phyloP scores from a whole-genome alignment of 1,139 yeast species.

The Sugiyamaella sp. region DNA sequence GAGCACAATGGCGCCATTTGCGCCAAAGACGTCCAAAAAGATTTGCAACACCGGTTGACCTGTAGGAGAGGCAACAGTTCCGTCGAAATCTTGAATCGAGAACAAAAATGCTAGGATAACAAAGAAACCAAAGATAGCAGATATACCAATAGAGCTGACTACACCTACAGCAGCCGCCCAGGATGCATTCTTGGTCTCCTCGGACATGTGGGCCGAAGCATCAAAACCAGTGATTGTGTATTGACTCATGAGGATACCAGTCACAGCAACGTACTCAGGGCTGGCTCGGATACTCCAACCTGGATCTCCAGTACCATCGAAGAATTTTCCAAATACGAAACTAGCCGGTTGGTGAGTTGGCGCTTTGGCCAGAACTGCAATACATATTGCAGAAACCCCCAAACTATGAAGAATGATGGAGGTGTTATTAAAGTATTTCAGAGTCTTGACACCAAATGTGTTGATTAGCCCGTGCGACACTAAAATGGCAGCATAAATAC shows the following conservation, averaged over 20 bases:
- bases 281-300: conserved; percentile 31
- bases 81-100: conserved; percentile 72
- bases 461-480: conserved; percentile 47
- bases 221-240: conserved; percentile 84
- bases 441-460: conserved; percentile 31
- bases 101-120: conserved; percentile 72
- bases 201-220: conserved; percentile 78
- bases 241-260: conserved; percentile 77
- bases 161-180: conserved; percentile 78
- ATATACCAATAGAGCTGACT: conserved; percentile 62
- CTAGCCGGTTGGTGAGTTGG: conserved; percentile 32
- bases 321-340: conserved; percentile 31
- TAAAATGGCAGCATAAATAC: conserved; percentile 48
- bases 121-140: conserved; percentile 68
- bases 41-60: conserved; percentile 65
- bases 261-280: conserved; percentile 31
- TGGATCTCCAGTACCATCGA: conserved; percentile 31
- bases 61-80: conserved; percentile 56
- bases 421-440: conserved; percentile 33
- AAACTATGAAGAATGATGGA: conserved; percentile 33
- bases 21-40: conserved; percentile 79
- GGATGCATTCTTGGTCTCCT: conserved; percentile 78
- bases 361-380: conserved; percentile 34
- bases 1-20: conserved; percentile 58
- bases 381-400: conserved; percentile 31